A percentile compares a stretch with the other conserved stretches of the same genome.
phyloP scores from a whole-genome alignment of 2,329 filamentous ascomycete genomes.

The Botryotinia globosa region DNA sequence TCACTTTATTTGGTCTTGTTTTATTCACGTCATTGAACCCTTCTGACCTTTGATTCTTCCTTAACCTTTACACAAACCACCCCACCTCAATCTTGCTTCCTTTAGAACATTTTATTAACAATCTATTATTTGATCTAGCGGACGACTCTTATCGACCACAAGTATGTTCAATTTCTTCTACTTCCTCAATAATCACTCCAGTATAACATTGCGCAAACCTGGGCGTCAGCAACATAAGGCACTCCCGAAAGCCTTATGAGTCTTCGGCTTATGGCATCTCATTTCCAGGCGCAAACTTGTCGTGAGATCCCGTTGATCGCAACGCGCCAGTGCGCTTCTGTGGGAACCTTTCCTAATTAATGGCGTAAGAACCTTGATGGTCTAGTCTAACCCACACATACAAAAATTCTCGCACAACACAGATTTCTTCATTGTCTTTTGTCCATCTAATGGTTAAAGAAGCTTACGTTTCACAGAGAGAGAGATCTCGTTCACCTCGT shows the following conservation, averaged over 20 bases:
- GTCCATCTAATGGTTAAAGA: slow-evolving; percentile 30
- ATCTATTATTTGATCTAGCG: slow-evolving; percentile 20
- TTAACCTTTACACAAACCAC: slow-evolving; percentile 18
- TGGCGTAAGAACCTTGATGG: slow-evolving; percentile 27
- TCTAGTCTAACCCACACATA: slow-evolving; percentile 18
- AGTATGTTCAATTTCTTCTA: slow-evolving; percentile 17
- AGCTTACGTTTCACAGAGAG: slow-evolving; percentile 59
- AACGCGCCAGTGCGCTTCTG: slow-evolving; percentile 20
- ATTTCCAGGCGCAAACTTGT: slow-evolving; percentile 20
- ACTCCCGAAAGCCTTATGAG: slow-evolving; percentile 4
- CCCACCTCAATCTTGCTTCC: slow-evolving; percentile 15
- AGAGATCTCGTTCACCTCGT: slow-evolving; percentile 82
- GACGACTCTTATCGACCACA: slow-evolving; percentile 24
- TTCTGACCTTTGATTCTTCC: slow-evolving; percentile 10
- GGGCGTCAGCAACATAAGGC: slow-evolving; percentile 7
- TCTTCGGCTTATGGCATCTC: slow-evolving; percentile 18
- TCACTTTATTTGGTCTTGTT: slow-evolving; percentile 16
- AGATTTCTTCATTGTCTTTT: slow-evolving; percentile 30
- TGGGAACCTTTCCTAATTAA: slow-evolving; percentile 20
- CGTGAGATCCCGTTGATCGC: slow-evolving; percentile 13
- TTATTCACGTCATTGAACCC: slow-evolving; percentile 14
- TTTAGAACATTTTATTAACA: slow-evolving; percentile 13
- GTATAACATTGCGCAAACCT: slow-evolving; percentile 12
- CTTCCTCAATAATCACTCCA: neutral
- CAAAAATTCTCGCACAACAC: slow-evolving; percentile 6